Evolutionary conservation across 345 rosid genomes (phyloP), one percentile per base, ranked within the genome.

Genomic region (Populus simonii): DNA sequence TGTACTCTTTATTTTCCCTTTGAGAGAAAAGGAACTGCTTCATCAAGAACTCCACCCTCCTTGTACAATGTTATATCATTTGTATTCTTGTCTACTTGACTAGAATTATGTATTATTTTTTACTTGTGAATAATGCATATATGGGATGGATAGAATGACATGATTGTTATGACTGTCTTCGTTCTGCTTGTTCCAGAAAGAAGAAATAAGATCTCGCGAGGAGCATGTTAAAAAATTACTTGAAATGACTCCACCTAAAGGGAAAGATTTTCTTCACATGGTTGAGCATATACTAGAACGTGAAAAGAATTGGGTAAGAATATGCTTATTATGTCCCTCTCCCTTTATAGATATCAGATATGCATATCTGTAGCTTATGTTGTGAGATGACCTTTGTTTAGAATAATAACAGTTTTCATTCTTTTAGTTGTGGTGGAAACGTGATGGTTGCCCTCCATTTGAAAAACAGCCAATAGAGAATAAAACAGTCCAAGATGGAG

Each of bases 391-490:
- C 68, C 66, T 41, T 75, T 8, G 11, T 75, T 59, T 45, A 59
- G 71, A 70, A 68, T 55, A 65, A 49, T 79, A 55, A 75, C 74
- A 53, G 78, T 74, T 35, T 75, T 25, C 77, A 3, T 83, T 65
- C 75, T 80, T 53, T 68, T 80, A 96, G 99, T 92, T 92, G 29
- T 96, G 98, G 98, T 96, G 99, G 98, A 96, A 96, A 85, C 95
- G 98, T 66, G 98, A 96, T 86, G 98, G 98, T 57, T 96, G 99
- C 80, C 97, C 85, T 38, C 93, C 99, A 69, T 92, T 93, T 90
- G 99, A 93, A 83, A 96, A 92, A 81, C 99, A 91, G 79, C 95
- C 88, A 15, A 80, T 82, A 55, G 99, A 91, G 81, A 89, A 83
- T 75, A 93, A 88, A 87, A 71, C 84, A 39, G 80, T 80, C 39